Evolutionary conservation across 2,329 filamentous ascomycete genomes (phyloP), one percentile per base, ranked within the genome.

Genomic region (Fusarium kyushuense): DNA sequence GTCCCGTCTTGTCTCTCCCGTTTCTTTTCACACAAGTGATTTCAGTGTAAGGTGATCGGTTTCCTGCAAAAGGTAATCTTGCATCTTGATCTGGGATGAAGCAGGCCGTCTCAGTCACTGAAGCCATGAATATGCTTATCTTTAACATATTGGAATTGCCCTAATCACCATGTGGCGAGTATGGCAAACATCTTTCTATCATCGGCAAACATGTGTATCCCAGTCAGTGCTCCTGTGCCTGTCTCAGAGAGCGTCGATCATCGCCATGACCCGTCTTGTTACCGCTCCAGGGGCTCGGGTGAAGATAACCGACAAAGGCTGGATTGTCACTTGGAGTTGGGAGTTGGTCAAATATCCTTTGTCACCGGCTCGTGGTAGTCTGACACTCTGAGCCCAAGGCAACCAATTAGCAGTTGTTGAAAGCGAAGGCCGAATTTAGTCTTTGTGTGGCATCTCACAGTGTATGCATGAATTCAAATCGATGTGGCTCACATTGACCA

Each of bases 141-240:
- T 47, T 68, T 72, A 58, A 60, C 69, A 52, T 49, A 53, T 67
- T 63, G 36, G 56, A 67, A 56, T 63, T 49, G 54, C 12, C 61
- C 52, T 58, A 52, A 72, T 71, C 63, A 42, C 51, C 32, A 60
- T 59, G 68, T 69, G 71, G 69, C 71, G 58, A 73, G 54, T 51
- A 56, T 55, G 53, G 41, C 43, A 21, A 69, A 47, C 51, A 27
- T 25, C 41, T 61, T 41, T 33, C 43, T 43, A n/a, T 49, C 33
- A 27, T n/a, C 23, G 43, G 46, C 30, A 29, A 36, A 17, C 9
- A 25, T 36, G 21, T 17, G 25, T 29, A 30, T n/a, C 29, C 38
- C 42, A 43, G 29, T 42, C 40, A 36, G 58, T 62, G 57, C 48
- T 58, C 52, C 23, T 58, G 58, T 69, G 49, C 54, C 35, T 70